Percentiles rank a stretch among this genome's conserved stretches.
Conservation (phyloP, 1,284 basidiomycete genomes). For the Hypsizygus ulmarius region DNA sequence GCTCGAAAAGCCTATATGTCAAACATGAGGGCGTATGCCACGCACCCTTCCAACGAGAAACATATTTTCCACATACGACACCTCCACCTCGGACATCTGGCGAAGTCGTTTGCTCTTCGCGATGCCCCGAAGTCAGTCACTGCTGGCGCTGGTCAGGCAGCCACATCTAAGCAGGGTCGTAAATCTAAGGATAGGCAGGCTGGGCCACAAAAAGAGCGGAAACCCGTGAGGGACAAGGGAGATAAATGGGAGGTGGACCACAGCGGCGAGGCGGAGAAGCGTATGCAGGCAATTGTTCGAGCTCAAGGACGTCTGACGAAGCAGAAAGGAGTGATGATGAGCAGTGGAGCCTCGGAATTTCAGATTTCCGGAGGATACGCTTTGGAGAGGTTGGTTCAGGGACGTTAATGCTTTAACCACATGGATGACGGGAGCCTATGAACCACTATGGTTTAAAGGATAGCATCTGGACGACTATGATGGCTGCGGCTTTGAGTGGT, state of each 20-base stretch:
- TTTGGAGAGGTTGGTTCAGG: constrained; percentile 61
- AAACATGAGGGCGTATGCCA: constrained; percentile 95
- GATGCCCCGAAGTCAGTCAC: constrained; percentile 82
- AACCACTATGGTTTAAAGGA: too few species aligned
- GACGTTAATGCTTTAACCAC: constrained; percentile 4
- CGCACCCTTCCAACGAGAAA: constrained; percentile 94
- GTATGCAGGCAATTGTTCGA: constrained; percentile 88
- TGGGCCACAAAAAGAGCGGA: constrained; percentile 22
- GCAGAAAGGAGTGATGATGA: constrained; percentile 77
- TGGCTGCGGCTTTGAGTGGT: too few species aligned
- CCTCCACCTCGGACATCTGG: constrained; percentile 93
- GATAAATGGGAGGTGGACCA: constrained; percentile 46
- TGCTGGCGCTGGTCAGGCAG: constrained; percentile 22
- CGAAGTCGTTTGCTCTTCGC: constrained; percentile 93
- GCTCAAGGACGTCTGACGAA: constrained; percentile 81
- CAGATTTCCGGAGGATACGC: constrained; percentile 72
- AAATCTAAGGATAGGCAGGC: constrained; percentile 22
- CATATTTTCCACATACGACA: constrained; percentile 93
- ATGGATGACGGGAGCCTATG: too few species aligned
- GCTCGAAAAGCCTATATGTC: constrained; percentile 90
- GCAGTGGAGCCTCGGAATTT: constrained; percentile 76
- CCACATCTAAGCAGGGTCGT: constrained; percentile 19
- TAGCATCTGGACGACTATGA: too few species aligned
- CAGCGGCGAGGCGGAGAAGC: constrained; percentile 65
- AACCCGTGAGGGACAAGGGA: constrained; percentile 9